These are phyloP conservation scores for Raffaelea albimanens DNA, from an alignment of 2,329 filamentous ascomycete species.

Conservation along the genomic window DNA sequence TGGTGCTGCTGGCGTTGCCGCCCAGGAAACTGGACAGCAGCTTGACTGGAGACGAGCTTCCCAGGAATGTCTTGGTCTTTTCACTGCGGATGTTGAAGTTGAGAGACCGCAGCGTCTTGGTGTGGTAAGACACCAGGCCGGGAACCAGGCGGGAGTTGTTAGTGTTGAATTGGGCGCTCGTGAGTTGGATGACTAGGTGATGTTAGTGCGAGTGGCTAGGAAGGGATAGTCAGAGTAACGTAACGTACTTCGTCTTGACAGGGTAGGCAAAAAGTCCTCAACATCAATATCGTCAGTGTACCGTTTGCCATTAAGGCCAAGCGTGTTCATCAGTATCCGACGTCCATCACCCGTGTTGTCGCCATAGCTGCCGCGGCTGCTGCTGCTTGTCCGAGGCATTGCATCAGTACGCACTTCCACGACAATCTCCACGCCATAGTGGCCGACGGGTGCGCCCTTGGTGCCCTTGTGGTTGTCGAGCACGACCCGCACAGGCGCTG, in stretches of 20 bases:
- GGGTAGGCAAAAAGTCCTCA: slow-evolving; percentile 63
- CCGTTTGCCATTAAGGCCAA: slow-evolving; percentile 60
- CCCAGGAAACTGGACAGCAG: slow-evolving; percentile 75
- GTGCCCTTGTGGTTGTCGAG: slow-evolving; percentile 60
- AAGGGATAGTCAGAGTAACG: background rate
- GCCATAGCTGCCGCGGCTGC: slow-evolving; percentile 26
- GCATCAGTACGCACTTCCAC: slow-evolving; percentile 51
- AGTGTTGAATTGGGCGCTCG: slow-evolving; percentile 60
- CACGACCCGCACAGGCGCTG: slow-evolving; percentile 62
- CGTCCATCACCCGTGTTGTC: slow-evolving; percentile 32
- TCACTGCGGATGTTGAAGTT: slow-evolving; percentile 53
- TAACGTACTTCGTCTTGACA: slow-evolving; percentile 61
- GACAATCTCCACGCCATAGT: slow-evolving; percentile 63
- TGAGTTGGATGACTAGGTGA: slow-evolving; percentile 56
- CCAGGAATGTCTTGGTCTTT: slow-evolving; percentile 60
- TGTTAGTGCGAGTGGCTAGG: background rate
- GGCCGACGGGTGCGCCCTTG: slow-evolving; percentile 55
- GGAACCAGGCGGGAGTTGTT: slow-evolving; percentile 55
- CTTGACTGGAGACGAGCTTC: slow-evolving; percentile 74
- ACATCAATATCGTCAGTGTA: slow-evolving; percentile 64
- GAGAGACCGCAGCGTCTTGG: slow-evolving; percentile 64
- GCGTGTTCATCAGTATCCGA: slow-evolving; percentile 39
- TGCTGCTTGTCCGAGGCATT: slow-evolving; percentile 36
- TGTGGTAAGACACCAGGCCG: slow-evolving; percentile 67
- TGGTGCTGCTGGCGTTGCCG: slow-evolving; percentile 44